Evolutionary conservation across 495 filamentous ascomycete species (phyloP).

Genomic region (Lepraria neglecta): DNA sequence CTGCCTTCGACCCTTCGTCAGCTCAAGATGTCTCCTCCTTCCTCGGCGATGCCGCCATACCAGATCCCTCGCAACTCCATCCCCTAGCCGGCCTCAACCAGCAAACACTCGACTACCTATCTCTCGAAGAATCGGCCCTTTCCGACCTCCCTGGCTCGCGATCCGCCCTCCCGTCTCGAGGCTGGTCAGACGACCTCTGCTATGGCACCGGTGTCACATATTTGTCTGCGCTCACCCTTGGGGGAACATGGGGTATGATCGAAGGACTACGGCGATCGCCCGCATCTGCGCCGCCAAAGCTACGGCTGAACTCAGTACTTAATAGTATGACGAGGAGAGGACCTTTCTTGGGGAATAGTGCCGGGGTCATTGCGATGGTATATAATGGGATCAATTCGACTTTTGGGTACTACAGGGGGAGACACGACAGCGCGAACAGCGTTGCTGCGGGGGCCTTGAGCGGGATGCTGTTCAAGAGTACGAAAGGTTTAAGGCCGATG

Average conservation of each 20-base stretch:
- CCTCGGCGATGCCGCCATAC: constrained; percentile 58
- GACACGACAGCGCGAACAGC: constrained; percentile 87
- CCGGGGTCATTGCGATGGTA: constrained; percentile 88
- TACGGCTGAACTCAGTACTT: constrained; percentile 85
- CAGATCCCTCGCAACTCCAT: constrained; percentile 82
- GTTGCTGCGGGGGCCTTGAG: constrained; percentile 76
- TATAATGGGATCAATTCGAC: constrained; percentile 94
- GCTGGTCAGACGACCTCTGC: constrained; percentile 96
- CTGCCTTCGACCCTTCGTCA: constrained; percentile 60
- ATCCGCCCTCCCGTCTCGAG: constrained; percentile 83
- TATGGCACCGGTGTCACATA: constrained; percentile 96
- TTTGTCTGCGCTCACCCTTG: constrained; percentile 73
- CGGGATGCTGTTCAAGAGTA: constrained; percentile 94
- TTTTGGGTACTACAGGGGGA: constrained; percentile 76
- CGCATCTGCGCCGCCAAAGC: constrained; percentile 70
- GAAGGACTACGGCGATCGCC: constrained; percentile 77
- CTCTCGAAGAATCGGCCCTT: constrained; percentile 84
- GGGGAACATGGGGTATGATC: constrained; percentile 83
- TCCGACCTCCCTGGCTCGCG: constrained; percentile 81
- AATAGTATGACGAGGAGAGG: constrained; percentile 89
- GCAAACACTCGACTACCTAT: constrained; percentile 85
- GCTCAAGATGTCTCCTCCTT: constrained; percentile 78
- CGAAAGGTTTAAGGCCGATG: constrained; percentile 82
- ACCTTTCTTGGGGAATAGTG: constrained; percentile 94
- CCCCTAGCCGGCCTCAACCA: constrained; percentile 92